A percentile compares a stretch with the other conserved stretches of the same genome.
Conservation (phyloP, 23 red algal species). For the Cyanidium caldarium region DNA sequence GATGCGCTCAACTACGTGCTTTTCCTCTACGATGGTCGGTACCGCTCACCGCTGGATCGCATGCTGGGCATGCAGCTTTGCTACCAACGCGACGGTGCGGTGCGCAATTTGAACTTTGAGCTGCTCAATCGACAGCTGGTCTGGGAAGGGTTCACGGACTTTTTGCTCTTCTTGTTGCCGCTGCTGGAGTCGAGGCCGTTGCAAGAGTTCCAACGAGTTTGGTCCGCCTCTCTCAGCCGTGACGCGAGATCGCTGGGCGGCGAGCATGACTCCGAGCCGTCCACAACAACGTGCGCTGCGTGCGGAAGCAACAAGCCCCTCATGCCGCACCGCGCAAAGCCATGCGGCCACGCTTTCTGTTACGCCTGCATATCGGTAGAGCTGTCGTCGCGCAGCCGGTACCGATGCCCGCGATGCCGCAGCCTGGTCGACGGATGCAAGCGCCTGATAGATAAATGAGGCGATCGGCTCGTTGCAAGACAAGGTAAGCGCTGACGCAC, state of each 20-base stretch:
- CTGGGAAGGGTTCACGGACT: constrained; percentile 43
- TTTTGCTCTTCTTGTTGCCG: constrained; percentile 23
- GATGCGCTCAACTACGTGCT: constrained; percentile 9
- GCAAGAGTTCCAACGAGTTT: neutral
- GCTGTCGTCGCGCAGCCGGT: no score
- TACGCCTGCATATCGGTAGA: constrained; percentile 15
- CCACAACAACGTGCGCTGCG: neutral
- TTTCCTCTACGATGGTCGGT: constrained; percentile 17
- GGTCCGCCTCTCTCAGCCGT: neutral
- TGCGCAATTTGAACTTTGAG: constrained; percentile 17
- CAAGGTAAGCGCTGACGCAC: no score
- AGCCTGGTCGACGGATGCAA: no score
- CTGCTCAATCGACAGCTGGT: constrained; percentile 27
- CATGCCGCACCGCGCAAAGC: constrained; percentile 17
- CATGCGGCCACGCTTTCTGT: constrained; percentile 26
- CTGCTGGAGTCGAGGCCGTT: neutral
- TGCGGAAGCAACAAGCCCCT: constrained; percentile 7
- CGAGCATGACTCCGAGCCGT: neutral
- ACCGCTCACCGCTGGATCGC: constrained; percentile 6
- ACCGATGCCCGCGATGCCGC: no score
- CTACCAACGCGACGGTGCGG: neutral
- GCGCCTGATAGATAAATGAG: no score
- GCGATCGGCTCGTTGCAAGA: no score
- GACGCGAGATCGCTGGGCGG: neutral
- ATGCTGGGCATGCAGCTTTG: constrained; percentile 1